Evolutionary conservation across 352 stramenopile species (phyloP), one percentile per base, ranked within the genome.

Genomic region (Peronospora farinosa): DNA sequence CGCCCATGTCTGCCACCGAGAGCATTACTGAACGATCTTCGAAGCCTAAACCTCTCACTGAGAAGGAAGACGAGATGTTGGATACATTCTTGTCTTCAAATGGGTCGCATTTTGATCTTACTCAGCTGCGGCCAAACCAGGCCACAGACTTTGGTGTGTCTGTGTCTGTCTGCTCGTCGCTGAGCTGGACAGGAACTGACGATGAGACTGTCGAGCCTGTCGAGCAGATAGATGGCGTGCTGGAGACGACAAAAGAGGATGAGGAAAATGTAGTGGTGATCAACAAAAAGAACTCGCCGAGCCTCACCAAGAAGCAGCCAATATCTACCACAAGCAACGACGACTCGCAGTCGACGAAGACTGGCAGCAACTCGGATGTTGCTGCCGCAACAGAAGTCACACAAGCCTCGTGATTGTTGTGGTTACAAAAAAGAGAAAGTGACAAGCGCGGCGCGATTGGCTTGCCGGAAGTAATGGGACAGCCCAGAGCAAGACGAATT

Each of bases 91-190:
- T 84, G 16, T 57, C 67, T 28, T 71, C 63, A 15, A 63, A 65
- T 7, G 72, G 77, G 7, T 86, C 75, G 35, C 67, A 86, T 47
- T 89, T 89, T 31, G 78, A 89, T 54, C 72, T 87, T n/a, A 83
- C 67, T 37, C 45, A 87, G 45, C 40, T 89, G 57, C 78, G 78
- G 15, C 78, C 78, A 1, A 64, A 87, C 19, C 70, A 77, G 28
- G 78, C 75, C 9, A 83, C 70, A 0, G 78, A 89, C 65, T 89
- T 89, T 49, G 64, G 66, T 12, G 57, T 74, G 17, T n/a, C n/a
- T n/a, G n/a, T n/a, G n/a, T 84, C 72, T 23, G 64, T 47, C 5
- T 73, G 73, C 32, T 88, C 77, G 38, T 88, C 70, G 39, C 46
- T 88, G 28, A 88, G 77, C 51, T 84, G 64, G 5, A 51, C 53